A percentile compares a stretch with the other conserved stretches of the same genome.
These are phyloP conservation scores for Monosporozyma aquatica DNA, from an alignment of 805 yeast species.

Conservation along the genomic window DNA sequence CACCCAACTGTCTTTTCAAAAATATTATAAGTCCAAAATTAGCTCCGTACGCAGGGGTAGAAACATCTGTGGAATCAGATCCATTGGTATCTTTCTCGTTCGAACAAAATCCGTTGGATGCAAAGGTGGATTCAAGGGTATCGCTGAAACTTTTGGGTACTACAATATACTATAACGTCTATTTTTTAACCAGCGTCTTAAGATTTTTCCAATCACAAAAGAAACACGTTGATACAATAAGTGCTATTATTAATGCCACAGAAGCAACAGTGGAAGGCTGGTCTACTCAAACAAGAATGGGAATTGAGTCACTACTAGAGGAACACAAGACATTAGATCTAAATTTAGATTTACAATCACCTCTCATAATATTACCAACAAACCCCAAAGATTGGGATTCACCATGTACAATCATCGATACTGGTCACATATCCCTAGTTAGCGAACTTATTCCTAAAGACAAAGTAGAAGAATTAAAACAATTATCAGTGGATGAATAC, in stretches of 20 bases:
- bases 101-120: slow-evolving; percentile 82
- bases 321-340: slow-evolving; percentile 88
- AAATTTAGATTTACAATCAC: slow-evolving; percentile 86
- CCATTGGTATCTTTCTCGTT: slow-evolving; percentile 78
- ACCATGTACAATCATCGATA: slow-evolving; percentile 87
- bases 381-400: slow-evolving; percentile 72
- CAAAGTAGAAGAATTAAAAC: slow-evolving; percentile 58
- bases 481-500: slow-evolving; percentile 64
- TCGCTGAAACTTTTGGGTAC: slow-evolving; percentile 71
- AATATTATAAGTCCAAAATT: slow-evolving; percentile 81
- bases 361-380: slow-evolving; percentile 77
- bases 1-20: slow-evolving; percentile 68
- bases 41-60: slow-evolving; percentile 14
- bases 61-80: slow-evolving; percentile 17
- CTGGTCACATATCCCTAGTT: slow-evolving; percentile 81
- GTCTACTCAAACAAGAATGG: slow-evolving; percentile 81
- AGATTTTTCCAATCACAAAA: slow-evolving; percentile 81
- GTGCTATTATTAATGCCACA: slow-evolving; percentile 88
- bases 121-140: slow-evolving; percentile 70
- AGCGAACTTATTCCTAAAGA: slow-evolving; percentile 73
- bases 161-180: slow-evolving; percentile 84
- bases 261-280: slow-evolving; percentile 89
- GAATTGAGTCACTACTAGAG: slow-evolving; percentile 85
- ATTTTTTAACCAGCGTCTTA: slow-evolving; percentile 64
- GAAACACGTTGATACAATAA: slow-evolving; percentile 77